Percentiles rank a stretch among this genome's conserved stretches.
Evolutionary conservation across 192 early-diverging fungal species (phyloP).

Genomic region (Dissophora ornata): DNA sequence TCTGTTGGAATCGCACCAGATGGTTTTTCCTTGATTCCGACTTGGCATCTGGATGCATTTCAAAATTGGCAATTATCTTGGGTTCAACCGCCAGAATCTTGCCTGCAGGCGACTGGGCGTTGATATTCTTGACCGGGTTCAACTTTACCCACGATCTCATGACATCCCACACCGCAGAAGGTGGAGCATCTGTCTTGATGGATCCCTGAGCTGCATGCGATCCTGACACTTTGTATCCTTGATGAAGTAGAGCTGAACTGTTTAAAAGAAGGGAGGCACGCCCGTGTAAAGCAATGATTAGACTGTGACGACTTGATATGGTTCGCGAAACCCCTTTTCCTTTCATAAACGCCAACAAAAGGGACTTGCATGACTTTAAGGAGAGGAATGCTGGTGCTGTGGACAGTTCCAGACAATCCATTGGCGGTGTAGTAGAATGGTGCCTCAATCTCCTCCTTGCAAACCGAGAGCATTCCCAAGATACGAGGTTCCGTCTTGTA

Average conservation of each 20-base stretch:
- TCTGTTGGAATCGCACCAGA: constrained; percentile 94
- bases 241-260: constrained; percentile 93
- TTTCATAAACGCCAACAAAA: no score
- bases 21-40: constrained; percentile 82
- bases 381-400: constrained; percentile 76
- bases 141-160: constrained; percentile 82
- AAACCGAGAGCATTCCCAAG: constrained; percentile 94
- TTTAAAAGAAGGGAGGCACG: constrained; percentile 3
- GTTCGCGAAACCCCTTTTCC: no score
- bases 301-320: no score
- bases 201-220: constrained; percentile 83
- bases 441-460: constrained; percentile 64
- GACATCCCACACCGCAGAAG: constrained; percentile 91
- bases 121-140: constrained; percentile 77
- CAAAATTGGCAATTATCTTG: constrained; percentile 76
- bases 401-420: constrained; percentile 75
- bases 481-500: constrained; percentile 91
- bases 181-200: constrained; percentile 95
- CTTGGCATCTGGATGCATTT: constrained; percentile 73
- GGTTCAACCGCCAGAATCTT: constrained; percentile 70
- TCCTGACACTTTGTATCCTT: constrained; percentile 87
- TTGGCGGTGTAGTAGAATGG: constrained; percentile 89
- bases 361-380: constrained; percentile 31
- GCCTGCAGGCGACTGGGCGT: constrained; percentile 72
- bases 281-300: no score